Conservation (phyloP, 305 asterid genomes). For the Andrographis paniculata region DNA sequence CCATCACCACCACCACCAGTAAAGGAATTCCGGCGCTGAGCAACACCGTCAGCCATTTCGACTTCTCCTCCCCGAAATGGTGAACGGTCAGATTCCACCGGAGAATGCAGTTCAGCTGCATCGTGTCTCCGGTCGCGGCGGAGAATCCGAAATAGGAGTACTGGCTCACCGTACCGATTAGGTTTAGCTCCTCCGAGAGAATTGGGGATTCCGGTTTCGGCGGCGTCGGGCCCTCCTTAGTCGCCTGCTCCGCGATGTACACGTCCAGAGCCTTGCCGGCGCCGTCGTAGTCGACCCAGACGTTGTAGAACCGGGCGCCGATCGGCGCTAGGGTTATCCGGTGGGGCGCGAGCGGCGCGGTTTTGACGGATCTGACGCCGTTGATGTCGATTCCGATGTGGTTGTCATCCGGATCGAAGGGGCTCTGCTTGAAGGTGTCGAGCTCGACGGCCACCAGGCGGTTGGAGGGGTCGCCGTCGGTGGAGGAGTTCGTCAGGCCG, state of each 20-base stretch:
- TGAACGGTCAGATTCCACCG: conserved; percentile 76
- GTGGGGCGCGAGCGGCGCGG: conserved; percentile 21
- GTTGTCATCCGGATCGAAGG: conserved; percentile 67
- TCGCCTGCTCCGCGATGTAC: conserved; percentile 43
- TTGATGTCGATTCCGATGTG: conserved; percentile 65
- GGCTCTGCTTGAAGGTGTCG: conserved; percentile 60
- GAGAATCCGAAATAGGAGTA: conserved; percentile 76
- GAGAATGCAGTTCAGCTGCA: conserved; percentile 59
- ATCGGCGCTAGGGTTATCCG: conserved; percentile 47
- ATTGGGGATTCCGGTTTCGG: conserved; percentile 43
- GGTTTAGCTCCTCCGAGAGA: conserved; percentile 25
- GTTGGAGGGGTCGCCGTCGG: conserved; percentile 41
- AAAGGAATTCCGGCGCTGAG: conserved; percentile 50
- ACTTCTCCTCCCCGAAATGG: conserved; percentile 27
- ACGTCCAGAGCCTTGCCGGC: conserved; percentile 27
- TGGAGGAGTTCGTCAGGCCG: conserved; percentile 60
- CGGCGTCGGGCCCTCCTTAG: conserved; percentile 45
- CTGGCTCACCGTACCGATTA: conserved; percentile 33
- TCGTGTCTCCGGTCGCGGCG: conserved; percentile 60
- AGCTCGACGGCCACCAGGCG: conserved; percentile 70
- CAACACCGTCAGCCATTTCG: conserved; percentile 19
- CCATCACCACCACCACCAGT: conserved; percentile 29
- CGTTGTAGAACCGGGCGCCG: conserved; percentile 35
- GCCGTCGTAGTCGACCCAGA: conserved; percentile 88
- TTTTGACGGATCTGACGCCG: conserved; percentile 34